Conservation (phyloP, 805 yeast genomes). For the Spathaspora girioi region DNA sequence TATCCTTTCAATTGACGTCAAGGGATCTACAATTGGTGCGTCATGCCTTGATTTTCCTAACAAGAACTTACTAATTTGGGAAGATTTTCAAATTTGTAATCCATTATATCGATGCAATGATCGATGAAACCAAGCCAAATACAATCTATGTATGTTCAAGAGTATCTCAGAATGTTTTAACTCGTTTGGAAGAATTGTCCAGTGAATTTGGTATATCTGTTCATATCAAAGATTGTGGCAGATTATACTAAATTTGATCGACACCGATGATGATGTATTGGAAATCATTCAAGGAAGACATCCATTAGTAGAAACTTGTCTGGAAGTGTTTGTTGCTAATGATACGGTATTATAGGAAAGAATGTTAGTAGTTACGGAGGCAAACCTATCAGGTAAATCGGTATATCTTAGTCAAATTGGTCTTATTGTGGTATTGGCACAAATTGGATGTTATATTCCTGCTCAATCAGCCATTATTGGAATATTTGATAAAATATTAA, state of each 20-base stretch:
- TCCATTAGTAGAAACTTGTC: conserved; percentile 40
- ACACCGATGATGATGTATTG: conserved; percentile 7
- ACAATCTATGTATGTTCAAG: conserved; percentile 4
- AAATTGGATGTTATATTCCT: conserved; percentile 55
- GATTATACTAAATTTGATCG: conserved; percentile 3
- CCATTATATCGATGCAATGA: conserved; percentile 4
- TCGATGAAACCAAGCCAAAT: conserved; percentile 4
- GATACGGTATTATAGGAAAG: conserved; percentile 25
- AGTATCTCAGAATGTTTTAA: conserved; percentile 1
- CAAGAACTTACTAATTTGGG: conserved; percentile 2
- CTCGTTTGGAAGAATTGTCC: conserved; percentile 2
- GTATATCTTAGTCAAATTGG: conserved; percentile 49
- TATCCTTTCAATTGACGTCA: conserved; percentile 1
- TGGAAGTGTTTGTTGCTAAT: conserved; percentile 40
- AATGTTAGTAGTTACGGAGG: conserved; percentile 44
- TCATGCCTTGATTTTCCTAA: conserved; percentile 1
- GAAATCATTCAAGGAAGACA: conserved; percentile 43
- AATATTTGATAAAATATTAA: conserved; percentile 43
- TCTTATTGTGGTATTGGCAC: conserved; percentile 45
- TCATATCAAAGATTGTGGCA: conserved; percentile 2
- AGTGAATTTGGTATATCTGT: neutral
- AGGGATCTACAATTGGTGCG: neutral
- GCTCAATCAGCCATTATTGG: conserved; percentile 45
- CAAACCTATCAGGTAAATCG: conserved; percentile 40
- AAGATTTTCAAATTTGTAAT: conserved; percentile 4